Percentiles rank a stretch among this genome's conserved stretches.
Conservation (phyloP, 2,329 filamentous ascomycete species). For the Sordariomycetes sp. region DNA sequence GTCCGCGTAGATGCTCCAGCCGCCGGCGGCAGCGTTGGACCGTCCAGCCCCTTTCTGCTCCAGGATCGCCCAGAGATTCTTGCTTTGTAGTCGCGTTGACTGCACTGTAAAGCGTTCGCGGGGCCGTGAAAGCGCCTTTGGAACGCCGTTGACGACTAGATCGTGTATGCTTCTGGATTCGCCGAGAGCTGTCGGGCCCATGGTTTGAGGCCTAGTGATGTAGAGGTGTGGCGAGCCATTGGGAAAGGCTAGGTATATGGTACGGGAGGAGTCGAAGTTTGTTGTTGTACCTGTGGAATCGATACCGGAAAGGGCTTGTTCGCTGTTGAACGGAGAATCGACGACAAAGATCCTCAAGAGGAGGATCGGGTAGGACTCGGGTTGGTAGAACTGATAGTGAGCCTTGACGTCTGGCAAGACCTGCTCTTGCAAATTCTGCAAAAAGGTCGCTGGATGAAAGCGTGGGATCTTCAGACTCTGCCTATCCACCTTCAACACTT, state of each 20-base stretch:
- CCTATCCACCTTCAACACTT: slow-evolving; percentile 30
- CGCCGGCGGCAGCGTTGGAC: slow-evolving; percentile 63
- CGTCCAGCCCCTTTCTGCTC: slow-evolving; percentile 60
- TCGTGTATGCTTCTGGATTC: slow-evolving; percentile 58
- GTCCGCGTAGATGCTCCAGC: slow-evolving; percentile 71
- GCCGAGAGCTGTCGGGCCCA: slow-evolving; percentile 27
- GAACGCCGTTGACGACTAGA: slow-evolving; percentile 69
- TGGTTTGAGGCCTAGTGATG: slow-evolving; percentile 42
- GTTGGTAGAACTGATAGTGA: slow-evolving; percentile 73
- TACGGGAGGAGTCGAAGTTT: slow-evolving; percentile 55
- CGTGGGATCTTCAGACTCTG: slow-evolving; percentile 49
- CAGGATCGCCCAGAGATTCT: slow-evolving; percentile 61
- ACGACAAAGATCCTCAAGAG: slow-evolving; percentile 72
- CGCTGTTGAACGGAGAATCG: slow-evolving; percentile 70
- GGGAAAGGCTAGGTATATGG: slow-evolving; percentile 75
- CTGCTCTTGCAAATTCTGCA: slow-evolving; percentile 65
- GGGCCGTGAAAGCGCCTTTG: slow-evolving; percentile 71
- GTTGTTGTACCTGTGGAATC: slow-evolving; percentile 22
- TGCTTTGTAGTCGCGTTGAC: slow-evolving; percentile 58
- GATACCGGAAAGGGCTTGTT: slow-evolving; percentile 31
- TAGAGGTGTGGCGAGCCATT: slow-evolving; percentile 72
- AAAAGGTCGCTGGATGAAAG: slow-evolving; percentile 73
- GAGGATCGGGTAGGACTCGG: slow-evolving; percentile 57
- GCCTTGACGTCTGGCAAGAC: slow-evolving; percentile 73
- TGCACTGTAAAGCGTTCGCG: slow-evolving; percentile 63